Evolutionary conservation across 73 alveolate species (phyloP).

Genomic region (Tetrahymena elliotti): DNA sequence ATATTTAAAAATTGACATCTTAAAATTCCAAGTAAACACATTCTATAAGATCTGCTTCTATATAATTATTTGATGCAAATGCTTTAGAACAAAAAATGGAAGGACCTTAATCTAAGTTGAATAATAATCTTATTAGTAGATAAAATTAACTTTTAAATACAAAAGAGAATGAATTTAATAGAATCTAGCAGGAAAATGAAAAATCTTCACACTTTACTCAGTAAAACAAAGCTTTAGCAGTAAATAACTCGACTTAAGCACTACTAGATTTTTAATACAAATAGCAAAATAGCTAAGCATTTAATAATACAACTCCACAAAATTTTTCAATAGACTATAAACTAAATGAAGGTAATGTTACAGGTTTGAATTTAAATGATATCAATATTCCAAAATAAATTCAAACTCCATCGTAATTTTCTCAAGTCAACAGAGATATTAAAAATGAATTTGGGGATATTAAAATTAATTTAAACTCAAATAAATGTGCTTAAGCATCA

Average conservation of each 20-base stretch:
- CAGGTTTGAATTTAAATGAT: background rate
- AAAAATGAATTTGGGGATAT: background rate
- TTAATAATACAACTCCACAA: background rate
- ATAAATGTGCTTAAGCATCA: background rate
- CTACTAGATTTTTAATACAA: background rate
- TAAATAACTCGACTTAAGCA: background rate
- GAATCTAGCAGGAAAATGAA: background rate
- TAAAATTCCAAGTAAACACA: background rate
- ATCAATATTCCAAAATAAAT: background rate
- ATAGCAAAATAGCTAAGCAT: background rate
- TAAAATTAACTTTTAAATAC: background rate
- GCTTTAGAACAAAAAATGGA: background rate
- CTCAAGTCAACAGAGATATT: background rate
- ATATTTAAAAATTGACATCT: background rate
- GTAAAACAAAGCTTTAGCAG: background rate
- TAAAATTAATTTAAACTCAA: background rate
- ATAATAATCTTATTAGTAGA: background rate
- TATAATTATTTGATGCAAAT: background rate
- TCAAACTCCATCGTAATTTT: background rate
- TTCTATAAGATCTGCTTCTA: background rate
- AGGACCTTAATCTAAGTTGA: background rate
- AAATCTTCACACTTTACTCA: background rate
- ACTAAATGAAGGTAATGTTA: background rate
- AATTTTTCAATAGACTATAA: background rate
- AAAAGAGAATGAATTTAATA: background rate